Evolutionary conservation across 2,329 filamentous ascomycete species (phyloP).

Genomic region (Nigrograna mackinnonii): DNA sequence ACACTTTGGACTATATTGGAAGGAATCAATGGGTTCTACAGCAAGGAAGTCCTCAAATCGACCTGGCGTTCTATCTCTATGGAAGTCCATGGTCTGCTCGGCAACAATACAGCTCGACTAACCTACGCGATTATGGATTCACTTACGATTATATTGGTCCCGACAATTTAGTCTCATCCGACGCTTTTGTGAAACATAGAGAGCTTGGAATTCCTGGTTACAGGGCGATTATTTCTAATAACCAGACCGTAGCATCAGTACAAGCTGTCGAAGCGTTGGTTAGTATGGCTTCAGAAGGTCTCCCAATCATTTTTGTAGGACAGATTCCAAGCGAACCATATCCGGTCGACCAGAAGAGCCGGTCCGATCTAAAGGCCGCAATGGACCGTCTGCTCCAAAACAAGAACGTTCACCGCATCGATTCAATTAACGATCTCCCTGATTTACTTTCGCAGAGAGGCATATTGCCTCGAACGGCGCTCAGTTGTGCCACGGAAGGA

Average conservation of each 20-base stretch:
- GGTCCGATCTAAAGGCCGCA: slow-evolving; percentile 13
- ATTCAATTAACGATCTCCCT: slow-evolving; percentile 32
- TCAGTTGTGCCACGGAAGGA: slow-evolving; percentile 7
- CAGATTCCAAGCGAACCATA: slow-evolving; percentile 10
- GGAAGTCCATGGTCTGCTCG: slow-evolving; percentile 44
- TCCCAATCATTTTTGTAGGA: slow-evolving; percentile 47
- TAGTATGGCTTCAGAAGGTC: slow-evolving; percentile 40
- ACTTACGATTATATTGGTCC: slow-evolving; percentile 52
- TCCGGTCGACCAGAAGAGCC: slow-evolving; percentile 23
- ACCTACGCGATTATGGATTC: slow-evolving; percentile 33
- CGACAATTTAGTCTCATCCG: slow-evolving; percentile 47
- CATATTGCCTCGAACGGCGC: slow-evolving; percentile 29
- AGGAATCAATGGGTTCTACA: slow-evolving; percentile 45
- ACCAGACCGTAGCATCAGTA: slow-evolving; percentile 40
- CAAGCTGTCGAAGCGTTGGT: slow-evolving; percentile 36
- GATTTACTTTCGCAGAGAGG: slow-evolving; percentile 30
- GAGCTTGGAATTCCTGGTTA: slow-evolving; percentile 48
- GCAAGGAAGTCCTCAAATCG: slow-evolving; percentile 42
- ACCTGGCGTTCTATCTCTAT: slow-evolving; percentile 33
- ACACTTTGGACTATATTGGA: slow-evolving; percentile 42
- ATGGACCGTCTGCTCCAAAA: slow-evolving; percentile 25
- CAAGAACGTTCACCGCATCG: slow-evolving; percentile 39
- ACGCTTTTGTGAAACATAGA: slow-evolving; percentile 40
- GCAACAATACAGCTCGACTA: slow-evolving; percentile 22
- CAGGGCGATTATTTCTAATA: slow-evolving; percentile 47